These are phyloP conservation scores for Melanopsichium pennsylvanicum DNA, from an alignment of 1,284 basidiomycete species.

Conservation along the genomic window DNA sequence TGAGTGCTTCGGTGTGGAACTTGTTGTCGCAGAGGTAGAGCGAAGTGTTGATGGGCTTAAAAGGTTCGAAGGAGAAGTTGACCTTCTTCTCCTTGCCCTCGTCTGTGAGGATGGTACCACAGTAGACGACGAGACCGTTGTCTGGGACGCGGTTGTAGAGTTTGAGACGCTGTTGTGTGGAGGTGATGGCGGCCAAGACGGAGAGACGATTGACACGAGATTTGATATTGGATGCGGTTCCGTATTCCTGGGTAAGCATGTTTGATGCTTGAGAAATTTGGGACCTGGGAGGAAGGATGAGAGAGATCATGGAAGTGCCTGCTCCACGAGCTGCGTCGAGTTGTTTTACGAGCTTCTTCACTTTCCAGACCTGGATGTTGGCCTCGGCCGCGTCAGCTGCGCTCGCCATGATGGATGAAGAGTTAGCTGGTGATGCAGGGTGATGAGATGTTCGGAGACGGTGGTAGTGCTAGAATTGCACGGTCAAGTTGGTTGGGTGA, in stretches of 20 bases:
- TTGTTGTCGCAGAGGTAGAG: slow-evolving; percentile 99
- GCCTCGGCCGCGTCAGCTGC: slow-evolving; percentile 44
- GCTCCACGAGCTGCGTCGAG: slow-evolving; percentile 69
- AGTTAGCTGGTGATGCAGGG: too few species aligned
- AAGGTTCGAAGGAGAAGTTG: slow-evolving; percentile 88
- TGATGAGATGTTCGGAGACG: too few species aligned
- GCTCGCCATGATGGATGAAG: slow-evolving; percentile 20
- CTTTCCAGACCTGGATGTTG: slow-evolving; percentile 75
- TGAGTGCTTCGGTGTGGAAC: slow-evolving; percentile 97
- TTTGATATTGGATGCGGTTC: slow-evolving; percentile 88
- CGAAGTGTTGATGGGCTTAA: slow-evolving; percentile 89
- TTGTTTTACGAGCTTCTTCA: slow-evolving; percentile 79
- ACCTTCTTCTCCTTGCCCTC: slow-evolving; percentile 94
- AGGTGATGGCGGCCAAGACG: slow-evolving; percentile 96
- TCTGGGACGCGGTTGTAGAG: slow-evolving; percentile 88
- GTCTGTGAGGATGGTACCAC: slow-evolving; percentile 93
- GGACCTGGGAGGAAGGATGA: slow-evolving; percentile 93
- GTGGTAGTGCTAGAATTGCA: too few species aligned
- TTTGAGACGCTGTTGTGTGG: slow-evolving; percentile 97
- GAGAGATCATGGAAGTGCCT: slow-evolving; percentile 98
- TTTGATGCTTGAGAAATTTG: slow-evolving; percentile 92
- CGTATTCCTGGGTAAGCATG: slow-evolving; percentile 98
- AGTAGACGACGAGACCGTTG: slow-evolving; percentile 91
- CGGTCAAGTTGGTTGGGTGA: too few species aligned
- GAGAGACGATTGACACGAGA: slow-evolving; percentile 98